Evolutionary conservation across 768 basidiomycete genomes (phyloP), one percentile per base, ranked within the genome.

Genomic region (Pleurotus djamor): DNA sequence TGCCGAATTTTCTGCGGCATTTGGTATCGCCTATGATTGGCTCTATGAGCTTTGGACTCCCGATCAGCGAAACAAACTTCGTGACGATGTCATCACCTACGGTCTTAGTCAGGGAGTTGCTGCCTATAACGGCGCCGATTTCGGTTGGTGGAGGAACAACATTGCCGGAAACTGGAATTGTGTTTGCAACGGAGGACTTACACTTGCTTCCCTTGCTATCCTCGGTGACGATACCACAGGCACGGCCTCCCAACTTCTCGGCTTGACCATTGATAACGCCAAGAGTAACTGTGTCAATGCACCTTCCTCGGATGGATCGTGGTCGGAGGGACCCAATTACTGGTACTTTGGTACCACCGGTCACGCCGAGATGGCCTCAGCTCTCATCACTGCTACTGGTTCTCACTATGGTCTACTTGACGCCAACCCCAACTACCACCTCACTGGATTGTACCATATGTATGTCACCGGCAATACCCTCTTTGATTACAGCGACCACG

Each of bases 151-250:
- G 95, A 81, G 73, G 54, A 79, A 64, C 52, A 81, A 77, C 61
- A 83, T 83, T 48, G 81, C 80, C 61, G 96, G 96, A 16, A 99
- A 98, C 79, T 99, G 97, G 97, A 99, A 99, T 72, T 98, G 96
- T 71, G 92, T 94, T 59, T 94, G 89, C 78, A 98, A 98, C 71
- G 83, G 85, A 49, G 97, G 97, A 59, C 76, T 98, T 62, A 94
- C 91, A 16, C 71, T 98, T 69, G 97, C 83, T 48, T 84, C 97
- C 0, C 86, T 99, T 59, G 95, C 97, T 36, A 94, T 99, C 67
- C 76, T 94, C 12, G 87, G 82, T 35, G 92, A 96, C 64, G 89
- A 96, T 65, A 83, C 81, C 12, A 89, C 89, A 5, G 91, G 92
- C 37, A 77, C 74, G 49, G 91, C 96, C 0, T 66, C 76, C 58